phyloP scores from a whole-genome alignment of 495 filamentous ascomycete species.

The Penicillium subrubescens region DNA sequence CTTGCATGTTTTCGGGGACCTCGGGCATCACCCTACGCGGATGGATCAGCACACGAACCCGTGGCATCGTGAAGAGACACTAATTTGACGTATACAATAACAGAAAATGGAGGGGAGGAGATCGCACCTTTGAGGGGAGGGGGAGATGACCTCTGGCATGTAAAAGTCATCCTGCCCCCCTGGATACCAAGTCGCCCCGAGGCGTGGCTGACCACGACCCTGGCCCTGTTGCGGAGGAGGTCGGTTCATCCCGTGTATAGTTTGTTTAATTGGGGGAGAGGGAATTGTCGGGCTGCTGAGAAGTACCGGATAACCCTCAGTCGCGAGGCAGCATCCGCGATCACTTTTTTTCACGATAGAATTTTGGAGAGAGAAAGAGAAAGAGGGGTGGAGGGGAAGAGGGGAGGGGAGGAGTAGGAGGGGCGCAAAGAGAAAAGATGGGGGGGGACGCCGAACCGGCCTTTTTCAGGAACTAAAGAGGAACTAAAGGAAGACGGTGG shows the following conservation, averaged over 20 bases:
- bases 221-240: slow-evolving; percentile 29
- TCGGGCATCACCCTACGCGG: slow-evolving; percentile 69
- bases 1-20: slow-evolving; percentile 84
- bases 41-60: slow-evolving; percentile 30
- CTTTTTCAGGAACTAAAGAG: background rate
- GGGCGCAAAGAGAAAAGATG: slow-evolving; percentile 1
- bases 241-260: slow-evolving; percentile 36
- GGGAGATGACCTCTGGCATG: slow-evolving; percentile 75
- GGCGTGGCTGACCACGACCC: slow-evolving; percentile 50
- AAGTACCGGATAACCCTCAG: background rate
- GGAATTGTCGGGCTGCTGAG: background rate
- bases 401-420: background rate
- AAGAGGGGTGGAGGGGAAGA: background rate
- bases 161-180: slow-evolving; percentile 88
- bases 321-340: background rate
- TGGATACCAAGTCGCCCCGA: slow-evolving; percentile 89
- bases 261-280: background rate
- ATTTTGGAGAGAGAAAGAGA: background rate
- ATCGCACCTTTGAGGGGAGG: slow-evolving; percentile 82
- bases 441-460: background rate
- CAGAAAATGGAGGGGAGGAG: slow-evolving; percentile 1
- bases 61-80: slow-evolving; percentile 17
- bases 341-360: background rate
- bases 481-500: background rate
- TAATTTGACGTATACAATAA: background rate